phyloP scores from a whole-genome alignment of 768 basidiomycete genomes.

The Pleurotus cornucopiae region DNA sequence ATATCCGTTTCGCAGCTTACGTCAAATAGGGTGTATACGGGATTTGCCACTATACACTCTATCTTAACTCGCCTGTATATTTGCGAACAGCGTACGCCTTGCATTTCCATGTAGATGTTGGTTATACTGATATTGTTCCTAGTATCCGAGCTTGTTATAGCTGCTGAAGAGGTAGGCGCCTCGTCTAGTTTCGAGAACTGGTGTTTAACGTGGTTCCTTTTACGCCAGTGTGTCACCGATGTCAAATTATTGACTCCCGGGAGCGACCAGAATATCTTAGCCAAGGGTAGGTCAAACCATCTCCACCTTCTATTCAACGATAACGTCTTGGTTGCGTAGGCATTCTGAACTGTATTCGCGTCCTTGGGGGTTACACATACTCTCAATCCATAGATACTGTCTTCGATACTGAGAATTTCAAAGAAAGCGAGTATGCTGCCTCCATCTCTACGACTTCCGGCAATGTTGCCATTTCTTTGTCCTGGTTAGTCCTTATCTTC shows the following conservation, averaged over 20 bases:
- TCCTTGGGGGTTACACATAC: conserved; percentile 56
- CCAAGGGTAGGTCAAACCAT: conserved; percentile 37
- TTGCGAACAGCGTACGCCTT: conserved; percentile 54
- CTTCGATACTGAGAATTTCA: conserved; percentile 59
- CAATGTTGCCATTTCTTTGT: conserved; percentile 48
- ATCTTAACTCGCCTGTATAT: conserved; percentile 52
- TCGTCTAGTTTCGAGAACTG: too few species aligned
- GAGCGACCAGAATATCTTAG: conserved; percentile 48
- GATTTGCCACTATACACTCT: conserved; percentile 53
- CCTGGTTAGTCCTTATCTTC: conserved; percentile 40
- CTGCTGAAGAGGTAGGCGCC: conserved; percentile 56
- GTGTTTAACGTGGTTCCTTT: neutral
- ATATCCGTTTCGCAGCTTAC: neutral
- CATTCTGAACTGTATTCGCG: conserved; percentile 60
- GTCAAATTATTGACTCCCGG: conserved; percentile 52
- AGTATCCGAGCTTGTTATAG: conserved; percentile 56
- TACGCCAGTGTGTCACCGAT: conserved; percentile 49
- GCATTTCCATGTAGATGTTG: neutral
- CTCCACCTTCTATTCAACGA: neutral
- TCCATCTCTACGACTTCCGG: conserved; percentile 40
- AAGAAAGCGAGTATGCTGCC: conserved; percentile 48
- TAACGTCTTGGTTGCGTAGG: conserved; percentile 24
- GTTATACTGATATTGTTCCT: conserved; percentile 3
- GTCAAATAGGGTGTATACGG: conserved; percentile 50
- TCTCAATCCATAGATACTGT: conserved; percentile 43